Conservation (phyloP, 371 early-diverging fungal species). For the Apophysomyces ossiformis region DNA sequence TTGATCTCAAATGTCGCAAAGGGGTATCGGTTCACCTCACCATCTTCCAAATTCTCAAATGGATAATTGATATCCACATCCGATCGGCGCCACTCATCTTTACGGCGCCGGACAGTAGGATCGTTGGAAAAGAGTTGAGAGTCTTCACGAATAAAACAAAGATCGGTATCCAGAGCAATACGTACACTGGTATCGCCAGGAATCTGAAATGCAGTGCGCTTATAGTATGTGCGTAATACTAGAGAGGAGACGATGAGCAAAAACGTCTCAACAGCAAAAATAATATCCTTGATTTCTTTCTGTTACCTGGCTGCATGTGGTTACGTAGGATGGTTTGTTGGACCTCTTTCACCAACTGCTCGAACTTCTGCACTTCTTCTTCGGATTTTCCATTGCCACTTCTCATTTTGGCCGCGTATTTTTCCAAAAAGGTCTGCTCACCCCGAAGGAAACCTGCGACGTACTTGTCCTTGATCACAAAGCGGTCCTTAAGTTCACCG, state of each 20-base stretch:
- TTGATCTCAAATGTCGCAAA: slow-evolving; percentile 99
- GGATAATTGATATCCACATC: slow-evolving; percentile 92
- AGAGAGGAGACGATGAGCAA: slow-evolving; percentile 8
- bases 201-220: slow-evolving; percentile 99
- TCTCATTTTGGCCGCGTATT: slow-evolving; percentile 81
- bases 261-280: neutral
- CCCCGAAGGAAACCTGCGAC: slow-evolving; percentile 89
- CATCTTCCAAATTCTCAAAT: slow-evolving; percentile 71
- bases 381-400: slow-evolving; percentile 70
- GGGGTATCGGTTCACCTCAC: slow-evolving; percentile 92
- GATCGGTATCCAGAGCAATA: slow-evolving; percentile 98
- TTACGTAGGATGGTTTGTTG: slow-evolving; percentile 79
- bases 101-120: slow-evolving; percentile 58
- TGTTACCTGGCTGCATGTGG: slow-evolving; percentile 78
- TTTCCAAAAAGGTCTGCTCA: slow-evolving; percentile 71
- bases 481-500: slow-evolving; percentile 96
- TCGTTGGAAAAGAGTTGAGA: slow-evolving; percentile 69
- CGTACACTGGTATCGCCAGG: slow-evolving; percentile 98
- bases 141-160: slow-evolving; percentile 98
- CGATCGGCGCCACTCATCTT: slow-evolving; percentile 90
- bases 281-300: slow-evolving; percentile 24
- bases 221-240: slow-evolving; percentile 95
- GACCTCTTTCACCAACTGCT: slow-evolving; percentile 79
- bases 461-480: slow-evolving; percentile 94
- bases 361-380: slow-evolving; percentile 79